Base-by-base conservation (phyloP, 306 rosid genomes). In the Inga laurina region DNA sequence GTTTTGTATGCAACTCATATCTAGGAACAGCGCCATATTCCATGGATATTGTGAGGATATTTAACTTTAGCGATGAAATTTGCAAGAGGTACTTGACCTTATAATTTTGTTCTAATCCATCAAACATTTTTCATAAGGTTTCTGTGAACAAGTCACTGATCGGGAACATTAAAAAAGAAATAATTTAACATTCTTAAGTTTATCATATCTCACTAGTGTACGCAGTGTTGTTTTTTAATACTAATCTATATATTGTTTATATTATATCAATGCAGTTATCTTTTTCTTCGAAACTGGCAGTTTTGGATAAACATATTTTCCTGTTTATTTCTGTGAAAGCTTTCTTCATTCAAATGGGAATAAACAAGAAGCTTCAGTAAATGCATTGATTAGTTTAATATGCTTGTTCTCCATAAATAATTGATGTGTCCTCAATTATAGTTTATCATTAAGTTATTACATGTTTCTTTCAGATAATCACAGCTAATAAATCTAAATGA, bases 1-100 rank as follows among this genome's bases (percentile, higher is more conserved):
- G 99, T 54, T 87, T 82, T 84, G 92, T 93, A 44, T 96, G 99
- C 89, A 89, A 86, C 79, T 82, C 94, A 34, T 91, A 93, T 84
- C 80, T 79, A 78, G 97, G 99, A 64, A 77, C 72, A 64, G 59
- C 91, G 24, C 99, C 98, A 14, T 87, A 85, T 86, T 70, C 94
- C 66, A 90, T 96, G 88, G 98, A 93, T 80, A 90, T 93, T 77
- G 97, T 91, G 35, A 89, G 92, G 87, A 92, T 95, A 83, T 95
- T 92, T 89, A 95, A 95, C 88, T 89, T 95, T 7, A 88, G 90
- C 27, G 85, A 85, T 52, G 98, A 92, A 79, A 88, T 92, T 82
- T 90, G 94, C 88, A 85, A 88, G 84, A 92, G 99, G 98, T 93
- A 83, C 68, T 71, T 78, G 72, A 76, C 78, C 45, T 76, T 72